Evolutionary conservation across 345 rosid species (phyloP).

Genomic region (Kernera saxatilis): DNA sequence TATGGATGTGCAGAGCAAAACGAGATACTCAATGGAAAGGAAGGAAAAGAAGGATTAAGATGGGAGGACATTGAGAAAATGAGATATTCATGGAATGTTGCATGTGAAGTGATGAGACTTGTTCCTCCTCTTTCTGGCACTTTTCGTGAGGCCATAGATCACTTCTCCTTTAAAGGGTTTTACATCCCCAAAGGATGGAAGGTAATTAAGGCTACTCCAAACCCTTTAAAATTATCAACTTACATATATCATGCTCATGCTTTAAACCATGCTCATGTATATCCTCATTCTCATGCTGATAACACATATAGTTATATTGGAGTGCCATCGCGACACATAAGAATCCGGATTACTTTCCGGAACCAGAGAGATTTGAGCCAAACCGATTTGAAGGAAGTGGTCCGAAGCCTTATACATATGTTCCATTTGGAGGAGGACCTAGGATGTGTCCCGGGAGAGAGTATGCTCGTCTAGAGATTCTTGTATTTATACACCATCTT

Average conservation of each 20-base stretch:
- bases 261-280: neutral
- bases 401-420: slow-evolving; percentile 40
- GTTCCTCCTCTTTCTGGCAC: slow-evolving; percentile 44
- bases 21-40: slow-evolving; percentile 35
- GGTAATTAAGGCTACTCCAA: slow-evolving; percentile 16
- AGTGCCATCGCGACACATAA: slow-evolving; percentile 40
- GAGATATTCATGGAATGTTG: slow-evolving; percentile 51
- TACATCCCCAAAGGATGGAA: slow-evolving; percentile 52
- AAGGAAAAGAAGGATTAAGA: slow-evolving; percentile 27
- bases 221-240: neutral
- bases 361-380: slow-evolving; percentile 45
- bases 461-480: slow-evolving; percentile 40
- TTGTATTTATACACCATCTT: slow-evolving; percentile 41
- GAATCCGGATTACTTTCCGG: slow-evolving; percentile 33
- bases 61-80: slow-evolving; percentile 47
- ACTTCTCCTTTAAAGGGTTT: slow-evolving; percentile 36
- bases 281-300: neutral
- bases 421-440: slow-evolving; percentile 52
- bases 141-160: slow-evolving; percentile 39
- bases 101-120: slow-evolving; percentile 47
- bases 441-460: slow-evolving; percentile 54
- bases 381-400: slow-evolving; percentile 40
- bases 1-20: slow-evolving; percentile 35
- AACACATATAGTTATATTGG: slow-evolving; percentile 37
- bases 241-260: neutral